Evolutionary conservation across 495 filamentous ascomycete genomes (phyloP).

Genomic region (Neurospora sp.): DNA sequence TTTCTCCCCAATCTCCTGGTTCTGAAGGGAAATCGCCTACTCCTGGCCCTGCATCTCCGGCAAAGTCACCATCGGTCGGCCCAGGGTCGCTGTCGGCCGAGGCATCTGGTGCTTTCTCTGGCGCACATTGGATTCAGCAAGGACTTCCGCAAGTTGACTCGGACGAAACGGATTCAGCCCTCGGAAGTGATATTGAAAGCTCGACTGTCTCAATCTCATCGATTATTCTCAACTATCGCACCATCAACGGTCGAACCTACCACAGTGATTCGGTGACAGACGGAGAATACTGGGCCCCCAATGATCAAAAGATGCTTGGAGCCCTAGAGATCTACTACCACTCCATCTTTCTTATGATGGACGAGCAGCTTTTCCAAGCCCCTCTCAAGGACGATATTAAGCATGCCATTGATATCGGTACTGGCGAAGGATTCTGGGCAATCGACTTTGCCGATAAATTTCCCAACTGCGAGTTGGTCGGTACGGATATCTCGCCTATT

Average conservation of each 20-base stretch:
- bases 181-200: background rate
- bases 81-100: background rate
- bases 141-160: background rate
- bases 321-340: background rate
- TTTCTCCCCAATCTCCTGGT: background rate
- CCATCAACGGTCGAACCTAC: conserved; percentile 28
- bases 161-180: background rate
- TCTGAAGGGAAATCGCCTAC: background rate
- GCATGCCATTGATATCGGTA: background rate
- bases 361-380: background rate
- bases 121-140: background rate
- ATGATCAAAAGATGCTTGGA: background rate
- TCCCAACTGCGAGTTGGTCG: conserved; percentile 41
- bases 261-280: conserved; percentile 13
- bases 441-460: conserved; percentile 47
- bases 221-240: conserved; percentile 34
- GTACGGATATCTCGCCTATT: conserved; percentile 44
- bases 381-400: background rate
- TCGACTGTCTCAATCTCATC: conserved; percentile 33
- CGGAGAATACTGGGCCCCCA: background rate
- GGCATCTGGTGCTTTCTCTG: background rate
- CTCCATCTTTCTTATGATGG: background rate
- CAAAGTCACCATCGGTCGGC: background rate
- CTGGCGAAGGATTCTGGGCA: background rate
- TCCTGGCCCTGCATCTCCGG: background rate